phyloP scores from a whole-genome alignment of 495 filamentous ascomycete species.

The Parathielavia hyrcaniae region DNA sequence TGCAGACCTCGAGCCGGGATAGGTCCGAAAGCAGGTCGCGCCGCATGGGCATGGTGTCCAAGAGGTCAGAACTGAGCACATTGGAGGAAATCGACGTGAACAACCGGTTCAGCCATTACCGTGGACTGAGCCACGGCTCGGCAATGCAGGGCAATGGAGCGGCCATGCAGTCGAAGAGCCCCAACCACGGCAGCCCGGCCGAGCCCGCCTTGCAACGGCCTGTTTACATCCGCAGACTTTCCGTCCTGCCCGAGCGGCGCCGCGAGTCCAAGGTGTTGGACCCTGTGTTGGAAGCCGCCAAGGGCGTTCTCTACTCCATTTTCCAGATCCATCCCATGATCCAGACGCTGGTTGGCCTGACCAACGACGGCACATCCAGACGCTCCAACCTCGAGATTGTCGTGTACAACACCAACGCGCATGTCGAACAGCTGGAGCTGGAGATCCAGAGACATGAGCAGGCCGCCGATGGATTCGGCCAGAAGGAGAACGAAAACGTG shows the following conservation, averaged over 20 bases:
- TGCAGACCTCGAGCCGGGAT: conserved; percentile 46
- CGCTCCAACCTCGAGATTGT: conserved; percentile 69
- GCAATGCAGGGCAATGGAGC: conserved; percentile 54
- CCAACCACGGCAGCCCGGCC: conserved; percentile 53
- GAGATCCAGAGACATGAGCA: conserved; percentile 61
- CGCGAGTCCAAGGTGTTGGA: conserved; percentile 52
- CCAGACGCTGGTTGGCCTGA: conserved; percentile 62
- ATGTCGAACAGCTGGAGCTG: conserved; percentile 68
- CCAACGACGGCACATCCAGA: conserved; percentile 59
- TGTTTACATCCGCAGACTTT: conserved; percentile 66
- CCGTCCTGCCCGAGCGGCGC: conserved; percentile 76
- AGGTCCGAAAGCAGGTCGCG: conserved; percentile 48
- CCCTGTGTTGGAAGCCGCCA: conserved; percentile 69
- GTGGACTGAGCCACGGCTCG: conserved; percentile 75
- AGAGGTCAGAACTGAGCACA: conserved; percentile 65
- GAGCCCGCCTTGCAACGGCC: conserved; percentile 49
- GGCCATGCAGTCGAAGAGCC: conserved; percentile 37
- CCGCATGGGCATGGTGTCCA: conserved; percentile 81
- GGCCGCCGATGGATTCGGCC: conserved; percentile 45
- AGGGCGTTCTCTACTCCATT: conserved; percentile 80
- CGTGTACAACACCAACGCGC: conserved; percentile 67
- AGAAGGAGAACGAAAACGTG: conserved; percentile 59
- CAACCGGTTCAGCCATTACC: conserved; percentile 72
- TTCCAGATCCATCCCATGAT: conserved; percentile 74
- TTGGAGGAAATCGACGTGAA: conserved; percentile 63